Evolutionary conservation across 768 basidiomycete genomes (phyloP).

Genomic region (Macrolepiota dolichaula): DNA sequence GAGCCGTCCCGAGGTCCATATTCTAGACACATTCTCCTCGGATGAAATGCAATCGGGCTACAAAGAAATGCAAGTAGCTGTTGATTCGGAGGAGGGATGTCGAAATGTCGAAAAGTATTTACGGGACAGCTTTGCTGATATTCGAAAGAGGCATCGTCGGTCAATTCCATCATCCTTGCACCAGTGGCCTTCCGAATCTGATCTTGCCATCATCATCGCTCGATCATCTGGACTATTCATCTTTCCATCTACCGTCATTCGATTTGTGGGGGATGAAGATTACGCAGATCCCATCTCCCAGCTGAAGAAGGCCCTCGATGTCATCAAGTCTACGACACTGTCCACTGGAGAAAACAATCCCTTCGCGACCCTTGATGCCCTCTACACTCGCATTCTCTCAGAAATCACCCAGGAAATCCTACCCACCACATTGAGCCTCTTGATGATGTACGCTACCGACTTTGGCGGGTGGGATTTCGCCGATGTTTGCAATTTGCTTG

Average conservation of each 20-base stretch:
- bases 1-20: conserved; percentile 23
- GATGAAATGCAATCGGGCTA: background rate
- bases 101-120: conserved; percentile 18
- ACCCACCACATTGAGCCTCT: background rate
- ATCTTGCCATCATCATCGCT: conserved; percentile 12
- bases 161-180: background rate
- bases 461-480: background rate
- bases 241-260: conserved; percentile 19
- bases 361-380: conserved; percentile 5
- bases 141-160: background rate
- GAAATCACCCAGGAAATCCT: background rate
- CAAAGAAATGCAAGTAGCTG: background rate
- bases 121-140: conserved; percentile 6
- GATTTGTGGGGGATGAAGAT: conserved; percentile 17
- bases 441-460: background rate
- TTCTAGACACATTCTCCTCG: conserved; percentile 6
- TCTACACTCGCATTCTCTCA: conserved; percentile 4
- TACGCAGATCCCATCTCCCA: background rate
- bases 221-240: conserved; percentile 23
- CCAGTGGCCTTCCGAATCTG: conserved; percentile 18
- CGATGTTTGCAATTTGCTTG: background rate
- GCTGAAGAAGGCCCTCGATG: conserved; percentile 6
- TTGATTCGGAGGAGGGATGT: conserved; percentile 10
- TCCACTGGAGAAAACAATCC: background rate
- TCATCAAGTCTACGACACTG: background rate